Conservation (phyloP, 139 green algal species). For the Zygnema circumcarinatum region DNA sequence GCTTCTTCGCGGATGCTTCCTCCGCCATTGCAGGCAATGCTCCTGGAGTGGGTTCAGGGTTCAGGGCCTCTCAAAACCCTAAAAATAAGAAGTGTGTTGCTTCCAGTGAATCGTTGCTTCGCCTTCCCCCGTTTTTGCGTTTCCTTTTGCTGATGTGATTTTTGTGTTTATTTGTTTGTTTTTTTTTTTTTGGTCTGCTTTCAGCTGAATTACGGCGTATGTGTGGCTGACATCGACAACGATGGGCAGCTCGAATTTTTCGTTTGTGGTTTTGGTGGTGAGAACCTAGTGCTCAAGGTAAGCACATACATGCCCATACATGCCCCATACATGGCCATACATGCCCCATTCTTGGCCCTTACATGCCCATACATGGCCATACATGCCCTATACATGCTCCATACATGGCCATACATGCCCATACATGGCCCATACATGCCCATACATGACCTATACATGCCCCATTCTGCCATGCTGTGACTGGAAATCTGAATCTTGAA, state of each 20-base stretch:
- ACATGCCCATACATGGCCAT: background rate
- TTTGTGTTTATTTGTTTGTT: background rate
- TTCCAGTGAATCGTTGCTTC: background rate
- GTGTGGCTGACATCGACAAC: slow-evolving; percentile 7
- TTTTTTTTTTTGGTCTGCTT: background rate
- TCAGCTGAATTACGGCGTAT: slow-evolving; percentile 39
- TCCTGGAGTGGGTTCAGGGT: background rate
- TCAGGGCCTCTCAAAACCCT: background rate
- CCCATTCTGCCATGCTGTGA: too few species aligned
- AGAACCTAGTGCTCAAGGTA: slow-evolving; percentile 39
- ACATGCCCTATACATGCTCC: background rate
- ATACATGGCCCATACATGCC: too few species aligned
- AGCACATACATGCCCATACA: background rate
- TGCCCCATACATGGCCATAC: too few species aligned
- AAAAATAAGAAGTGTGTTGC: background rate
- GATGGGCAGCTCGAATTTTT: slow-evolving; percentile 45
- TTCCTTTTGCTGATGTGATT: background rate
- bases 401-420: background rate
- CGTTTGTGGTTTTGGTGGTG: slow-evolving; percentile 37
- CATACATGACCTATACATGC: too few species aligned
- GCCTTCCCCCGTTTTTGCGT: background rate
- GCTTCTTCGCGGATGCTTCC: background rate
- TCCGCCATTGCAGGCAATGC: background rate
- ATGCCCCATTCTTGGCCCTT: too few species aligned
- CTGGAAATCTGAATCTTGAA: too few species aligned